Base-by-base conservation (phyloP, 306 rosid genomes). In the Oxytropis ochrocephala region DNA sequence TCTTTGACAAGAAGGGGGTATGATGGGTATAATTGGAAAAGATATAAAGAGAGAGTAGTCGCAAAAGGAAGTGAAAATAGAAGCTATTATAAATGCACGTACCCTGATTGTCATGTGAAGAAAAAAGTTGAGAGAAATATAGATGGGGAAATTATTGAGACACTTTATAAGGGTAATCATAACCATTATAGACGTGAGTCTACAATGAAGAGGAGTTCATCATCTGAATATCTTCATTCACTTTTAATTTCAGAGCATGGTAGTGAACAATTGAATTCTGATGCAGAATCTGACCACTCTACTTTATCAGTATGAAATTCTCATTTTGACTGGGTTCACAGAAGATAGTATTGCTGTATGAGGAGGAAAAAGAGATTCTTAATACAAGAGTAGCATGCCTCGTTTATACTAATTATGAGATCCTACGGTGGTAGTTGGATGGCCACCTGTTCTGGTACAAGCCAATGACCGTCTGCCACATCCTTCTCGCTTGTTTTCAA, bases 21-120 rank as follows among this genome's bases (percentile, higher is more conserved):
- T 39, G 98, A 92, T 58, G 96, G 90, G 4, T 90, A 77, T 75
- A 84, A 85, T 27, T 93, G 96, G 96, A 88, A 88, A 69, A 90
- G 78, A 76, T 88, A 88, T 76, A 91, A 85, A 48, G 93, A 83
- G 53, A 89, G 86, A 74, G 78, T 77, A 55, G 88, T n/a, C n/a
- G n/a, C 71, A 50, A 93, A 80, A 68, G 86, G 93, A 63, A 79
- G 85, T 29, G 93, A 81, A 55, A 93, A 90, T 64, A 74, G 77
- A 44, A 86, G 91, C 50, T 90, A 88, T 78, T 93, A 86, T 71
- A 93, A 84, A 78, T 93, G 98, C 76, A 79, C 88, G 1, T 56
- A 21, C 59, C 86, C 96, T 30, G 80, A 64, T 65, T 93, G 96
- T 56, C 59, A 67, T 50, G 89, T 87, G 12, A 88, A 80, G 89